Base-by-base conservation (phyloP, 257 asterid species). In the Voacanga thouarsii region DNA sequence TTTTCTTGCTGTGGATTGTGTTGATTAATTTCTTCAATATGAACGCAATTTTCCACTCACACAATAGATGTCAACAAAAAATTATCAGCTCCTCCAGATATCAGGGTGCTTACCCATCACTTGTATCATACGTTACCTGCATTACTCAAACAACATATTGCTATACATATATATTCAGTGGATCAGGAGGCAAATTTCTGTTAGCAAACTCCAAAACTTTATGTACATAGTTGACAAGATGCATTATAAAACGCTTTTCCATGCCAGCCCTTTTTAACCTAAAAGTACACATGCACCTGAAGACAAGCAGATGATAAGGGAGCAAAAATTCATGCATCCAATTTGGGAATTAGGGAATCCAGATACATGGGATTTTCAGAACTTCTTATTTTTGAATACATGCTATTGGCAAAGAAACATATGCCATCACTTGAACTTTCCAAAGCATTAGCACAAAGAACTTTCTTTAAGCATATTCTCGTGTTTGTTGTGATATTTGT, bases 391-490 rank as follows among this genome's bases (percentile, higher is more conserved):
- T 30, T 23, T 63, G 14, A 63, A 30, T 3, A 30, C 1, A 63
- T 28, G 5, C 10, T 10, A 63, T 11, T 0, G 5, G 19, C 15
- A 12, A 14, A 15, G 69, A 63, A 63, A 63, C 23, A 63, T 12
- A 63, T 61, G 30, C 23, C 5, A 63, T 16, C 19, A 33, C 7
- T 26, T 65, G 41, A 2, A 43, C 87, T 66, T 80, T 89, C 97
- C 92, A 67, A 30, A 23, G 51, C 75, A 66, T 70, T 63, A 45
- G 63, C 49, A 78, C 72, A 5, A n/a, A 92, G 75, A 55, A 88
- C 76, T 57, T 80, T 84, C 73, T 78, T 51, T 77, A 1, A 77
- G 75, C 97, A 90, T 49, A 90, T 83, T 51, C 91, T 80, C 71
- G 76, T 80, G 10, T 85, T 68, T 0, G 90, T 60, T 2, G 81